Evolutionary conservation across 768 basidiomycete species (phyloP), one percentile per base, ranked within the genome.

Genomic region (Calocybe cyanea): DNA sequence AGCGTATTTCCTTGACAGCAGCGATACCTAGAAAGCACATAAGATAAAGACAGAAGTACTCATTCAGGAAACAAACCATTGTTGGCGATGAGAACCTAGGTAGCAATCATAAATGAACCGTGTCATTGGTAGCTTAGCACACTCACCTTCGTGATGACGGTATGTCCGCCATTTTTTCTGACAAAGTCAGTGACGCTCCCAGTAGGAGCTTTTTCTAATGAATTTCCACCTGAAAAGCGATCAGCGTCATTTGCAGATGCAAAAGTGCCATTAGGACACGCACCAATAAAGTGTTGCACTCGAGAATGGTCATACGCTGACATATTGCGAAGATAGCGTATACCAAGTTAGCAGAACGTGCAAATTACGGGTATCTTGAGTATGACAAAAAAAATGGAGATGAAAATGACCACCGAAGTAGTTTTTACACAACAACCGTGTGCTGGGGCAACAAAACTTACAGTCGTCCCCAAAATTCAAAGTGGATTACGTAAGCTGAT

Each of bases 1-100:
- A 98, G 39, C 96, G 85, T 59, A 99, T 99, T 71, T 98, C 96
- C 69, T 99, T 99, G 39, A 99, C 96, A 44, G 94, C 96, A 41
- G 95, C 95, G 60, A 97, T 99, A 77, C 91, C 90, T 90, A 53
- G n/a, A 45, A 25, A 47, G 62, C 54, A 51, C 50, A 45, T 56
- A 46, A 42, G 47, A 24, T 18, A 49, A 10, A 39, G 18, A 21
- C 11, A 32, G 25, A 9, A 30, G 32, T 42, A 30, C 15, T 19
- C 38, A 35, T 30, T 7, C 35, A n/a, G n/a, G 32, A 34, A 41
- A 60, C 66, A 38, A 57, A 88, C 94, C 95, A 66, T 98, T 98
- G 69, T 98, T 98, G 52, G 94, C 94, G 66, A 99, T 98, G 57
- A 98, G 87, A 57, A 98, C 87, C 95, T 98, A 45, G 21, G 14